phyloP scores from a whole-genome alignment of 371 early-diverging fungal genomes.

The Circinella umbellata region DNA sequence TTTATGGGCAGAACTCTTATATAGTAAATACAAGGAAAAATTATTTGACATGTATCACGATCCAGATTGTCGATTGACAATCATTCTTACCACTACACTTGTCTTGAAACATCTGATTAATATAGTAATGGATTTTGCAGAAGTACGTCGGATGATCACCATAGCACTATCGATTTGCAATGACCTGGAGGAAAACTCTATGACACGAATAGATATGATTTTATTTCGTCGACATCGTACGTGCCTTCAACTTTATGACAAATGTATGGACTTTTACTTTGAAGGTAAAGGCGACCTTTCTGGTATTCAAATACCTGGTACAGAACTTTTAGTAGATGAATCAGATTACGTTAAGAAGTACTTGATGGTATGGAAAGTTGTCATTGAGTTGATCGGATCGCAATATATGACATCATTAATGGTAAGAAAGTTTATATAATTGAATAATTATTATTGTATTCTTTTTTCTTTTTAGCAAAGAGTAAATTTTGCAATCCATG shows the following conservation, averaged over 20 bases:
- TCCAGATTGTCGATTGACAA: conserved; percentile 19
- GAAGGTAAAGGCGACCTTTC: neutral
- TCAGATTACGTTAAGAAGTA: neutral
- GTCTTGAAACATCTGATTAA: neutral
- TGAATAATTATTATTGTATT: neutral
- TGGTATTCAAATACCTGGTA: neutral
- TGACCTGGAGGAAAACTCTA: neutral
- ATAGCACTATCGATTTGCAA: neutral
- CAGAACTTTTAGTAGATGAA: conserved; percentile 2
- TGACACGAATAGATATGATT: neutral
- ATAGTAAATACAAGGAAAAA: conserved; percentile 4
- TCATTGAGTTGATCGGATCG: neutral
- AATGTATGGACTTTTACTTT: neutral
- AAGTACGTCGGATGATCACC: conserved; percentile 10
- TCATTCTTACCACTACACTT: conserved; percentile 10
- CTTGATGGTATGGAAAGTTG: neutral
- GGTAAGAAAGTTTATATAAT: neutral
- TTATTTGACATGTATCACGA: conserved; percentile 27
- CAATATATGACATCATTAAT: neutral
- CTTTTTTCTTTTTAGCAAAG: neutral
- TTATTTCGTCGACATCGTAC: neutral
- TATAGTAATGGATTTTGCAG: neutral
- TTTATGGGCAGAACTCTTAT: conserved; percentile 22
- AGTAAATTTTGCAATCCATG: neutral
- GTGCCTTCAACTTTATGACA: neutral